Evolutionary conservation across 2,329 filamentous ascomycete species (phyloP).

Genomic region (Bipolaris sorokiniana): DNA sequence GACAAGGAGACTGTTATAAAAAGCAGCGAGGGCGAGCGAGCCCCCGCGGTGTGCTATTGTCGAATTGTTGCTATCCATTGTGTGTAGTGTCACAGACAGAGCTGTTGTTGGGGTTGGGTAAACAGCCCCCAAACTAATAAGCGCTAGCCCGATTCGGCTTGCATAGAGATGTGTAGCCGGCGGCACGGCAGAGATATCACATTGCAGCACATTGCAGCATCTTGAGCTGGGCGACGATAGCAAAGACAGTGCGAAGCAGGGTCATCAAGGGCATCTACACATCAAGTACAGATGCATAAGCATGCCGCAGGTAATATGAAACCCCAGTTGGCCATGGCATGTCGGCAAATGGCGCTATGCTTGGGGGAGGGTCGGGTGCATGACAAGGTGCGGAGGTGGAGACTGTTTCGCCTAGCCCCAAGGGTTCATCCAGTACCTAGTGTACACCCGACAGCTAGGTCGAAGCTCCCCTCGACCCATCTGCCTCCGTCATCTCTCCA

Average conservation of each 20-base stretch:
- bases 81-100: not conserved
- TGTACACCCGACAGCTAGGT: slow-evolving; percentile 13
- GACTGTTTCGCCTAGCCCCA: slow-evolving; percentile 24
- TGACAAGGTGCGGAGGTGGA: slow-evolving; percentile 20
- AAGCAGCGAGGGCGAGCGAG: not conserved
- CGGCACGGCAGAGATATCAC: not conserved
- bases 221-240: not conserved
- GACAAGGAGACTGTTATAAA: slow-evolving; percentile 1
- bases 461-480: slow-evolving; percentile 20
- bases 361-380: slow-evolving; percentile 16
- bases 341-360: not conserved
- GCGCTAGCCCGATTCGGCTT: not conserved
- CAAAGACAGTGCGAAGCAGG: not conserved
- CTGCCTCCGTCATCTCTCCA: not conserved
- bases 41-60: not conserved
- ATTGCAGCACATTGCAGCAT: not conserved
- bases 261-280: not conserved
- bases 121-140: not conserved
- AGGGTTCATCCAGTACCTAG: slow-evolving; percentile 3
- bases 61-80: slow-evolving; percentile 4
- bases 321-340: not conserved
- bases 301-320: not conserved
- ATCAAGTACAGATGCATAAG: not conserved
- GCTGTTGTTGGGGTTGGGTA: not conserved
- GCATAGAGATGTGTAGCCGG: not conserved